These are phyloP conservation scores for Pyrrhoderma noxium DNA, from an alignment of 1,284 basidiomycete species.

Conservation along the genomic window DNA sequence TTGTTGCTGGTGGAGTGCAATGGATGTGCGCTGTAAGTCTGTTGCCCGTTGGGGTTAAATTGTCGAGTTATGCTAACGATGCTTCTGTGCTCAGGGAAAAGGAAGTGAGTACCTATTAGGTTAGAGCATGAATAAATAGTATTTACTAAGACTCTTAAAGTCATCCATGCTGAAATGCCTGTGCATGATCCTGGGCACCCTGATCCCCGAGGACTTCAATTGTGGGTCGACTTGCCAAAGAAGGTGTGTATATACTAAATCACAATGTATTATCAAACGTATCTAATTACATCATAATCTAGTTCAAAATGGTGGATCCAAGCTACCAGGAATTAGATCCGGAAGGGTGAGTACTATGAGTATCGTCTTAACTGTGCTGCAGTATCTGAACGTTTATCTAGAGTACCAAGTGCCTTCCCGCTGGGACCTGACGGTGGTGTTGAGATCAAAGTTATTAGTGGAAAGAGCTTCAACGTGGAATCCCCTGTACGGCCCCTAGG, in stretches of 20 bases:
- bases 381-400: constrained; percentile 24
- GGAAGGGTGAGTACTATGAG: constrained; percentile 37
- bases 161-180: constrained; percentile 90
- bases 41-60: background rate
- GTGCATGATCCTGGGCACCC: constrained; percentile 61
- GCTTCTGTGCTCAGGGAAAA: constrained; percentile 30
- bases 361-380: background rate
- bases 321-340: constrained; percentile 72
- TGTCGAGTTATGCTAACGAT: background rate
- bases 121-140: background rate
- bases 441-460: constrained; percentile 81
- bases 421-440: constrained; percentile 64
- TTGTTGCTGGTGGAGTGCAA: constrained; percentile 83
- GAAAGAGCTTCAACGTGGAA: constrained; percentile 77
- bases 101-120: constrained; percentile 30
- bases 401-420: constrained; percentile 70
- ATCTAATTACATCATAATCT: constrained; percentile 35
- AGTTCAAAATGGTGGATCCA: constrained; percentile 81
- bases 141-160: constrained; percentile 23
- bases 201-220: constrained; percentile 75
- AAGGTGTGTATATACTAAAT: constrained; percentile 44
- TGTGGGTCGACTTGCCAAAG: constrained; percentile 92
- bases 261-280: too few relatives aligned
- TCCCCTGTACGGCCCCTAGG: constrained; percentile 87
- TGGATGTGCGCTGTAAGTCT: constrained; percentile 85